Percentiles rank a stretch among this genome's conserved stretches.
Evolutionary conservation across 2,329 filamentous ascomycete species (phyloP).

Genomic region (Fusarium humuli): DNA sequence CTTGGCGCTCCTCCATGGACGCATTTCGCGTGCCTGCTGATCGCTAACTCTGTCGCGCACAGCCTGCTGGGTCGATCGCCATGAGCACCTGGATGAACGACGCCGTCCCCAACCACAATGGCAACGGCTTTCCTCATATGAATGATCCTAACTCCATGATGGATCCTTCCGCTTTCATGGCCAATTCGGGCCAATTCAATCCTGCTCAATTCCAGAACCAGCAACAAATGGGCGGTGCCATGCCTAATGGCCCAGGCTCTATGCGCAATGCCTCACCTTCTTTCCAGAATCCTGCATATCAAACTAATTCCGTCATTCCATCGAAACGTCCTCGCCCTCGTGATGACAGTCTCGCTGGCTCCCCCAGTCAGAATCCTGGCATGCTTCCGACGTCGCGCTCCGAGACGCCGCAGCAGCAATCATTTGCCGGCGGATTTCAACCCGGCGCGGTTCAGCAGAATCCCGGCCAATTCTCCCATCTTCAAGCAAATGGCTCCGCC

Average conservation of each 20-base stretch:
- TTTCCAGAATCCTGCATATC: conserved; percentile 82
- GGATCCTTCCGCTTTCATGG: conserved; percentile 74
- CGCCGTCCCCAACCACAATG: conserved; percentile 76
- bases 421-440: conserved; percentile 77
- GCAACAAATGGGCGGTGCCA: conserved; percentile 64
- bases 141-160: conserved; percentile 74
- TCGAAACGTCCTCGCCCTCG: conserved; percentile 86
- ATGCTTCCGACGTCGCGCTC: conserved; percentile 86
- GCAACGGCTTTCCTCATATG: conserved; percentile 74
- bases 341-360: conserved; percentile 87
- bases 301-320: conserved; percentile 86
- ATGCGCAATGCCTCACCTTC: conserved; percentile 84
- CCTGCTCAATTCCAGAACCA: conserved; percentile 67
- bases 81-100: conserved; percentile 82
- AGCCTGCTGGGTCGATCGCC: conserved; percentile 63
- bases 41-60: conserved; percentile 59
- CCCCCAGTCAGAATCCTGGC: conserved; percentile 79
- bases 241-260: conserved; percentile 84
- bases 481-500: conserved; percentile 81
- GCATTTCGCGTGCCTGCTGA: conserved; percentile 54
- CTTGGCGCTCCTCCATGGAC: conserved; percentile 56
- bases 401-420: conserved; percentile 87
- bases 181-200: conserved; percentile 70
- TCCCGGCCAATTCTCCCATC: conserved; percentile 80
- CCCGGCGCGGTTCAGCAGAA: conserved; percentile 72